These are phyloP conservation scores for Scleromitrula shiraiana DNA, from an alignment of 2,329 filamentous ascomycete species.

Conservation along the genomic window DNA sequence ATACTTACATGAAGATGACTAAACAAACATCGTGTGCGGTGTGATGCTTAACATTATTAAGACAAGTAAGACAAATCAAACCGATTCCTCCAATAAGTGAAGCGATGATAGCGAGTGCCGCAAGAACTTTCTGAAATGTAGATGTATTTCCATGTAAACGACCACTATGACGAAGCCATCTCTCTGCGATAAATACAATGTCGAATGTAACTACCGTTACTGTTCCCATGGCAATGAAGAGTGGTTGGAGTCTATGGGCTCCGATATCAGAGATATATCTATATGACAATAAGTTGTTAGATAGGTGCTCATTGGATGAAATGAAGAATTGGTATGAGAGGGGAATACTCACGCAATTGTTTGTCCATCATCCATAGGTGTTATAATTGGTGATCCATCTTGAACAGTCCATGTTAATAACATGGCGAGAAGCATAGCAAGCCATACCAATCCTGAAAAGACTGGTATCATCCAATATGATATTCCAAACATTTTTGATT, in stretches of 20 bases:
- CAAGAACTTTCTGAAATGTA: constrained; percentile 52
- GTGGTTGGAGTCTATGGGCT: constrained; percentile 54
- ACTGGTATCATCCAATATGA: constrained; percentile 14
- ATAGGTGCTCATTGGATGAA: constrained; percentile 33
- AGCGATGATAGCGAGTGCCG: constrained; percentile 51
- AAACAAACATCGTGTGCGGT: constrained; percentile 67
- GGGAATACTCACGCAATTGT: constrained; percentile 36
- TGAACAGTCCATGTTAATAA: constrained; percentile 49
- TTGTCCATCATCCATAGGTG: constrained; percentile 50
- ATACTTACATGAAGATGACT: constrained; percentile 50
- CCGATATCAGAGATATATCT: constrained; percentile 62
- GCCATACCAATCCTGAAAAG: constrained; percentile 19
- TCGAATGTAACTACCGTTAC: constrained; percentile 72
- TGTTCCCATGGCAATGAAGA: constrained; percentile 65
- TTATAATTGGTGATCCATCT: constrained; percentile 42
- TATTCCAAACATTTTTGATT: constrained; percentile 2
- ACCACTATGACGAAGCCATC: constrained; percentile 74
- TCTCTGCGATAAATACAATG: constrained; percentile 68
- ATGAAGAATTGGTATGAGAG: constrained; percentile 36
- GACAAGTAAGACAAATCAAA: constrained; percentile 72
- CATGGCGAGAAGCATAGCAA: constrained; percentile 18
- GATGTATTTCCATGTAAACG: constrained; percentile 67
- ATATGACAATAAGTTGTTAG: constrained; percentile 41
- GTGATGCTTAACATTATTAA: constrained; percentile 63
- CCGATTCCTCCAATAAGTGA: constrained; percentile 69